Conservation (phyloP, 352 stramenopile species). For the Peronospora destructor region DNA sequence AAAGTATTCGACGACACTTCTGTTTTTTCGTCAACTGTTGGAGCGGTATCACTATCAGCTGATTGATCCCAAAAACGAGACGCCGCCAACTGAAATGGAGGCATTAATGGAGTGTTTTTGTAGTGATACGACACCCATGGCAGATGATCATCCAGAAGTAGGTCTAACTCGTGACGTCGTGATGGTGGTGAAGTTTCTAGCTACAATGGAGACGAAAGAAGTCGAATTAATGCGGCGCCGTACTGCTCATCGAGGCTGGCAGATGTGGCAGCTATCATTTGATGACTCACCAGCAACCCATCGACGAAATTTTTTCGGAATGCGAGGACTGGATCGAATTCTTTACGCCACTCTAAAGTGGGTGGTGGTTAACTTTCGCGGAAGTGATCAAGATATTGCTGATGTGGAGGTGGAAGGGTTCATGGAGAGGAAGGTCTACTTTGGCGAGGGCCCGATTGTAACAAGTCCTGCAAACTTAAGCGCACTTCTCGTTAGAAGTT, state of each 20-base stretch:
- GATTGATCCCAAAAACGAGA: conserved; percentile 70
- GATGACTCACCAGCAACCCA: conserved; percentile 72
- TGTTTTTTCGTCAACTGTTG: conserved; percentile 84
- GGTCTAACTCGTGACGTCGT: conserved; percentile 70
- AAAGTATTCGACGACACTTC: conserved; percentile 83
- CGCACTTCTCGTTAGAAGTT: conserved; percentile 47
- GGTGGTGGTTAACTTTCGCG: conserved; percentile 85
- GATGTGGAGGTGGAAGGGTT: conserved; percentile 86
- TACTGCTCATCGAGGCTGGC: conserved; percentile 65
- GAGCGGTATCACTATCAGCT: conserved; percentile 81
- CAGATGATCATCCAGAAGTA: conserved; percentile 77
- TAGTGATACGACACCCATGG: conserved; percentile 67
- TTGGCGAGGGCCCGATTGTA: conserved; percentile 80
- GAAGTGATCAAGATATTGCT: conserved; percentile 83
- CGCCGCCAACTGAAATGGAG: conserved; percentile 86
- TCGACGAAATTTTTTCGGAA: conserved; percentile 71
- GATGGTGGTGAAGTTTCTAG: conserved; percentile 82
- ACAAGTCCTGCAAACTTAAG: conserved; percentile 68
- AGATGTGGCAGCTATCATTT: conserved; percentile 87
- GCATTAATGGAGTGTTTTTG: conserved; percentile 88
- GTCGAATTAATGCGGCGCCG: conserved; percentile 83
- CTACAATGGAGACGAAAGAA: conserved; percentile 88
- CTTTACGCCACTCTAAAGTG: conserved; percentile 67
- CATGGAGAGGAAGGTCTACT: conserved; percentile 83
- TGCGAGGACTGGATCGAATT: conserved; percentile 58